These are phyloP conservation scores for Penicillium corylophilum DNA, from an alignment of 2,329 filamentous ascomycete species.

Conservation along the genomic window DNA sequence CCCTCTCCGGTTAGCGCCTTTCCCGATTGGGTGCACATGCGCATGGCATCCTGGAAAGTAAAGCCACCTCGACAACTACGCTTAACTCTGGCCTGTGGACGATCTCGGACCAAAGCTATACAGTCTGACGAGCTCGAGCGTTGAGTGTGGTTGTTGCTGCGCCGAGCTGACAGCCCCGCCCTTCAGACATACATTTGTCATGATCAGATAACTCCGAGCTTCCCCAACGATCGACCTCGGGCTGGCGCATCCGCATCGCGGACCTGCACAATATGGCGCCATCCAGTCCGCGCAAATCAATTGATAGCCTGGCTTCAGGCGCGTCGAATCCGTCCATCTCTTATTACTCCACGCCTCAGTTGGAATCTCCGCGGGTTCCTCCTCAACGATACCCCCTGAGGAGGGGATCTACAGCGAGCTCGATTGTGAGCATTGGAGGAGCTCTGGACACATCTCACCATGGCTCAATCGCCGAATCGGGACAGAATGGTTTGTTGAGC, in stretches of 20 bases:
- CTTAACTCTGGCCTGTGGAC: neutral
- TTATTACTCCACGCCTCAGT: constrained; percentile 47
- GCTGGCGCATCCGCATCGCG: constrained; percentile 35
- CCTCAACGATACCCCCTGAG: constrained; percentile 47
- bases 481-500: constrained; percentile 68
- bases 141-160: neutral
- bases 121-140: neutral
- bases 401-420: constrained; percentile 82
- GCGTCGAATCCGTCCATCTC: constrained; percentile 52
- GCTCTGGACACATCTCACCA: constrained; percentile 66
- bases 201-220: constrained; percentile 35
- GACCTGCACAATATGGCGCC: constrained; percentile 57
- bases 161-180: constrained; percentile 1
- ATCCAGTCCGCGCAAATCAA: constrained; percentile 62
- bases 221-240: constrained; percentile 27
- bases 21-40: constrained; percentile 29
- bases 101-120: neutral
- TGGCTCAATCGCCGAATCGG: constrained; percentile 68
- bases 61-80: constrained; percentile 24
- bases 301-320: constrained; percentile 62
- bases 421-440: constrained; percentile 83
- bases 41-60: constrained; percentile 22
- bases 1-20: constrained; percentile 21
- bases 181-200: constrained; percentile 29
- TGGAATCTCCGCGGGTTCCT: constrained; percentile 37